Evolutionary conservation across 306 rosid species (phyloP), one percentile per base, ranked within the genome.

Genomic region (Cicer yamashitae): DNA sequence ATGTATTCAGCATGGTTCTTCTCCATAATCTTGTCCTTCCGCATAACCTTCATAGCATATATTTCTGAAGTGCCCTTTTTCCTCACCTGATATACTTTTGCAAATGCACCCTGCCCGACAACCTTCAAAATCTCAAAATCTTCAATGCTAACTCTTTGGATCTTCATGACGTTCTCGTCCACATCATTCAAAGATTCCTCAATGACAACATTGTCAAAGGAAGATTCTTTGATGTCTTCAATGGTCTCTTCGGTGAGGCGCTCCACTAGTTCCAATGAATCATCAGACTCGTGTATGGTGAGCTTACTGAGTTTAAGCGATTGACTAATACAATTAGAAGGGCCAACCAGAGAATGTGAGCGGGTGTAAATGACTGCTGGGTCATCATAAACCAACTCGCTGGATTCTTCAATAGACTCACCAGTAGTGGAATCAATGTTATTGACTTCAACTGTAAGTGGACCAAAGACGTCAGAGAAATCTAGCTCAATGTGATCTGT

Each of bases 31-130:
- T 82, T 91, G 85, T 94, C 98, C 86, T 94, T 94, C 67, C 97
- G 88, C 98, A 94, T 94, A 57, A 94, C 98, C 86, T 94, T 94
- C 98, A 94, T 94, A 38, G 98, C 98, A 84, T 88, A 94, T 77
- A 94, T 94, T 62, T 94, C 98, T 2, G 83, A 82, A 61, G 97
- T 94, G 65, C 97, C 98, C 70, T 81, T 94, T 86, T 86, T 91
- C 91, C 88, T 88, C 81, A 94, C 98, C 77, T 91, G 98, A 77
- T 90, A 94, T 41, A 94, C 97, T 76, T 90, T 94, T 34, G 97
- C 98, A 86, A 94, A 91, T 70, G 98, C 96, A 77, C 97, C 98
- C 86, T 87, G 91, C 77, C 98, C 97, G 82, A 94, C 98, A 85
- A 90, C 91, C 91, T 94, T 94, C 85, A 94, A 87, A 86, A 91